These are phyloP conservation scores for Rhodomyrtus tomentosa DNA, from an alignment of 345 rosid genomes.

Conservation along the genomic window DNA sequence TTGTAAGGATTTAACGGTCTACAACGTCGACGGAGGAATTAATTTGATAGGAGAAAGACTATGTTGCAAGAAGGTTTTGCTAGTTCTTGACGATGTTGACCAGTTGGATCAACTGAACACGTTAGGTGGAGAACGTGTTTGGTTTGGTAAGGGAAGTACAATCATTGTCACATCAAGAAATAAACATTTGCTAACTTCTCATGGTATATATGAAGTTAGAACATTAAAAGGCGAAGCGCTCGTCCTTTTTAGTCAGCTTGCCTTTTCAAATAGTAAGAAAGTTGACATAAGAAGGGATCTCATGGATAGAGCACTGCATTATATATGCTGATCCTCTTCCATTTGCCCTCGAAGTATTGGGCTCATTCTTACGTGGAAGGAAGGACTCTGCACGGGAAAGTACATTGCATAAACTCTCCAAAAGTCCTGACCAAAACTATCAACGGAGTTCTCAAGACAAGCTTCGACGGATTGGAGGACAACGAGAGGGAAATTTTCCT, in stretches of 20 bases:
- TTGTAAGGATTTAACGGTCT: background rate
- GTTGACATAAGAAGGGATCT: background rate
- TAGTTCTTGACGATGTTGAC: background rate
- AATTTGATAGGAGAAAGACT: background rate
- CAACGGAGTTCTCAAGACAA: background rate
- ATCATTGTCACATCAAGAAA: background rate
- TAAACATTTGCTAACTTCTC: background rate
- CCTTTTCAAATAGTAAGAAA: background rate
- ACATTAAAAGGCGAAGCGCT: background rate
- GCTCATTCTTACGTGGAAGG: background rate
- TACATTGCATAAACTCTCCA: background rate
- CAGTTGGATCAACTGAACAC: background rate
- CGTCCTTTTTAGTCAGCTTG: background rate
- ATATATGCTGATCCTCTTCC: background rate
- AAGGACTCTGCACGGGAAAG: background rate
- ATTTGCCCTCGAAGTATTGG: background rate
- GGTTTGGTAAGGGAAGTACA: background rate
- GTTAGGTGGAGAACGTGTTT: background rate
- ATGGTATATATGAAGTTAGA: background rate
- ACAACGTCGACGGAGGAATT: background rate
- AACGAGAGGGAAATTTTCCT: background rate
- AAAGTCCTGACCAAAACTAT: background rate
- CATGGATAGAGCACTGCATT: background rate
- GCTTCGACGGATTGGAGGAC: background rate
- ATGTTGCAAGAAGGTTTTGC: background rate